Percentiles rank a stretch among this genome's conserved stretches.
Evolutionary conservation across 352 stramenopile genomes (phyloP).

Genomic region (Globisporangium lucens): DNA sequence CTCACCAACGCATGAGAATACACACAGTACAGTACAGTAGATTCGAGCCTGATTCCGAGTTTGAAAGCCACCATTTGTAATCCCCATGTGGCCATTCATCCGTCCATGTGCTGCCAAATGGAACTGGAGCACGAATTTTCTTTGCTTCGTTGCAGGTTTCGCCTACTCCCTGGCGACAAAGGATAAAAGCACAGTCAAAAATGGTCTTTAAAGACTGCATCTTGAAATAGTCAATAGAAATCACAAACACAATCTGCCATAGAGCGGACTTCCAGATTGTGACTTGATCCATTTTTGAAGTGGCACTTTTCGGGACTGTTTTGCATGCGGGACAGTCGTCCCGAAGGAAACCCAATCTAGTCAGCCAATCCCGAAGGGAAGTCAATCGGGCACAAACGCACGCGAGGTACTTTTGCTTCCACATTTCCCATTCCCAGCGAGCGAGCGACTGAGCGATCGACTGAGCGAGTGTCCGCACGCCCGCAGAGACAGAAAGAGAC

Average conservation of each 20-base stretch:
- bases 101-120: neutral
- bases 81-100: neutral
- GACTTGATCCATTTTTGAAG: constrained; percentile 9
- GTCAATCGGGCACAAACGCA: constrained; percentile 15
- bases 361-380: constrained; percentile 23
- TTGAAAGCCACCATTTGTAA: neutral
- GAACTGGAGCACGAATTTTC: neutral
- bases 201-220: neutral
- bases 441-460: constrained; percentile 1
- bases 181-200: neutral
- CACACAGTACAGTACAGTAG: no score
- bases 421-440: constrained; percentile 14
- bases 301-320: neutral
- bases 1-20: neutral
- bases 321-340: constrained; percentile 17
- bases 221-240: neutral
- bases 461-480: neutral
- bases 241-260: neutral
- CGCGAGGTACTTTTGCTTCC: constrained; percentile 17
- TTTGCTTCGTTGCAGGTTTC: neutral
- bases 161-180: neutral
- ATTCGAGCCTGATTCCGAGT: neutral
- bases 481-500: constrained; percentile 9
- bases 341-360: constrained; percentile 10
- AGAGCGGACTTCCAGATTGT: neutral